phyloP scores from a whole-genome alignment of 306 rosid species.

The Purshia tridentata region DNA sequence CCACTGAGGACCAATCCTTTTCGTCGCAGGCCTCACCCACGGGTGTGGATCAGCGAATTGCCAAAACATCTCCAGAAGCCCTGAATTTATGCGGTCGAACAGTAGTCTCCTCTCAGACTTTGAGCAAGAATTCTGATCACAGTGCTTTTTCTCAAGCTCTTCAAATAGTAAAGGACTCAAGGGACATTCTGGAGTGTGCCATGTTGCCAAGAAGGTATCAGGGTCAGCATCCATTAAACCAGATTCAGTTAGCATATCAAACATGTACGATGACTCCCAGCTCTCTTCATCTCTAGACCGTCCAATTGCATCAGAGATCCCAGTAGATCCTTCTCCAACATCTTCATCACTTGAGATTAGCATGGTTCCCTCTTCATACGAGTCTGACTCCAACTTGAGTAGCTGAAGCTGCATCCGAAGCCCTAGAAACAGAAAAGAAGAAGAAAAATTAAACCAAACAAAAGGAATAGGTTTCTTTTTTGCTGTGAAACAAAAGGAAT shows the following conservation, averaged over 20 bases:
- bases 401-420: constrained; percentile 93
- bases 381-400: constrained; percentile 79
- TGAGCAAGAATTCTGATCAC: constrained; percentile 38
- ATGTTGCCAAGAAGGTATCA: constrained; percentile 33
- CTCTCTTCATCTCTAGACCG: constrained; percentile 38
- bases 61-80: constrained; percentile 50
- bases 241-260: constrained; percentile 50
- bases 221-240: constrained; percentile 45
- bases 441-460: constrained; percentile 14
- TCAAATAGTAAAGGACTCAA: constrained; percentile 55
- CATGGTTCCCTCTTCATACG: constrained; percentile 57
- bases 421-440: constrained; percentile 42
- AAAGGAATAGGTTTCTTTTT: too few relatives aligned
- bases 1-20: constrained; percentile 32
- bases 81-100: constrained; percentile 70
- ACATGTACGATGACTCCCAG: constrained; percentile 69
- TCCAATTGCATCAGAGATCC: constrained; percentile 30
- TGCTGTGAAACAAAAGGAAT: constrained; percentile 5
- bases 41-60: constrained; percentile 47
- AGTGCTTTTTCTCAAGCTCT: constrained; percentile 67
- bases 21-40: constrained; percentile 42
- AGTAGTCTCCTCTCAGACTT: constrained; percentile 75
- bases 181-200: constrained; percentile 72
- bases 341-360: constrained; percentile 76
- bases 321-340: constrained; percentile 41